These are phyloP conservation scores for Aquilaria yunnanensis DNA, from an alignment of 345 rosid species.

Conservation along the genomic window DNA sequence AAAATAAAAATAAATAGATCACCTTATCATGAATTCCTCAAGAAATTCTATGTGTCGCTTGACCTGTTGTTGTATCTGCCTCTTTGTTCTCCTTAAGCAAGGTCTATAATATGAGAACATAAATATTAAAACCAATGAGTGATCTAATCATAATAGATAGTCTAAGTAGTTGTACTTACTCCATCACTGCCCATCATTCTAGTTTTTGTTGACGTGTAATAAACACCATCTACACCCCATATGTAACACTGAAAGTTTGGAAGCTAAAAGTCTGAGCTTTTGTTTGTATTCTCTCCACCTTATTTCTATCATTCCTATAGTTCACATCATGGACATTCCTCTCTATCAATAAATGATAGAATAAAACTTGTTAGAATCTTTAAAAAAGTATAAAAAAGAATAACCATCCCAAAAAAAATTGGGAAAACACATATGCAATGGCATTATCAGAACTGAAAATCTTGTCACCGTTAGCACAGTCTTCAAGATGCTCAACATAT, in stretches of 20 bases:
- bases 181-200: conserved; percentile 65
- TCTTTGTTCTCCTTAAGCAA: conserved; percentile 78
- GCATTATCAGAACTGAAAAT: background rate
- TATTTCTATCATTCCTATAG: conserved; percentile 17
- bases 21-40: conserved; percentile 86
- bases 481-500: conserved; percentile 67
- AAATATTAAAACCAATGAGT: conserved; percentile 1
- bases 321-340: conserved; percentile 26
- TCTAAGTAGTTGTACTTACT: conserved; percentile 27
- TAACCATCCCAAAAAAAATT: background rate
- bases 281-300: conserved; percentile 23
- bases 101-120: conserved; percentile 29
- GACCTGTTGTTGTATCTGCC: conserved; percentile 71
- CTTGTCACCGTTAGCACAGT: conserved; percentile 43
- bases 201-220: conserved; percentile 57
- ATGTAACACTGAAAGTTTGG: conserved; percentile 53
- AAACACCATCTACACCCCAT: conserved; percentile 87
- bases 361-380: conserved; percentile 11
- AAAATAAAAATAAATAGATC: conserved; percentile 3
- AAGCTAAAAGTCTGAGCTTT: conserved; percentile 29
- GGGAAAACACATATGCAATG: background rate
- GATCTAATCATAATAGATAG: background rate
- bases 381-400: background rate
- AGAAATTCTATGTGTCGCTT: conserved; percentile 73
- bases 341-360: conserved; percentile 24